Evolutionary conservation across 2,329 filamentous ascomycete species (phyloP), one percentile per base, ranked within the genome.

Genomic region (Fusarium compactum): DNA sequence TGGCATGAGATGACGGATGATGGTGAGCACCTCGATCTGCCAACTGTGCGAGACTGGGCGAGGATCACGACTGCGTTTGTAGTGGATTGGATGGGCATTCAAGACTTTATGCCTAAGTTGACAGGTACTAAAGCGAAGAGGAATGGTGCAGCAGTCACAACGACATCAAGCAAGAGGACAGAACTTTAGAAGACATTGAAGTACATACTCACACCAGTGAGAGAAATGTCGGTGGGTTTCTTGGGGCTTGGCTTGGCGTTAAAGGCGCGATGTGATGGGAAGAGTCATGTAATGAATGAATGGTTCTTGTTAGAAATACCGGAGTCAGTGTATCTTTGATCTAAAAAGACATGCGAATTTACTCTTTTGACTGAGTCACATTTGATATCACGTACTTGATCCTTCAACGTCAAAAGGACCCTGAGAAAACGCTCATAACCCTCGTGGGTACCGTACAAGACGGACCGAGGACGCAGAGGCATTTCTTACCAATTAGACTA

Each of bases 1-100:
- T 99, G 96, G 96, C 96, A 99, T 81, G 91, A 85, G 2, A 89
- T 94, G 75, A 83, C 90, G 0, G 96, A 99, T 77, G 91, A 97
- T 74, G 95, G 89, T 3, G 90, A 91, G 71, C 92, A 98, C 80
- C 82, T 99, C 59, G 94, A 99, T 79, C 83, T 91, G 71, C 84
- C 88, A 11, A 95, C 92, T 0, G 88, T 95, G 38, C 87, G 92
- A 74, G 96, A 99, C 79, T 99, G 96, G 96, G 89, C 92, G 20
- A 90, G 88, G 78, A 90, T 99, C 51, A 85, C 95, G 9, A 91
- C 92, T 1, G 95, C 90, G 0, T 99, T 98, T 82, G 87, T 90
- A 34, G 91, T 92, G 0, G 95, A 98, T 81, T 98, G 95, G 94
- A 89, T 98, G 88, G 95, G 97, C 71, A 80, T 98, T 65, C 81